These are phyloP conservation scores for Xerocomus minutiporus DNA, from an alignment of 1,284 basidiomycete genomes.

Conservation along the genomic window DNA sequence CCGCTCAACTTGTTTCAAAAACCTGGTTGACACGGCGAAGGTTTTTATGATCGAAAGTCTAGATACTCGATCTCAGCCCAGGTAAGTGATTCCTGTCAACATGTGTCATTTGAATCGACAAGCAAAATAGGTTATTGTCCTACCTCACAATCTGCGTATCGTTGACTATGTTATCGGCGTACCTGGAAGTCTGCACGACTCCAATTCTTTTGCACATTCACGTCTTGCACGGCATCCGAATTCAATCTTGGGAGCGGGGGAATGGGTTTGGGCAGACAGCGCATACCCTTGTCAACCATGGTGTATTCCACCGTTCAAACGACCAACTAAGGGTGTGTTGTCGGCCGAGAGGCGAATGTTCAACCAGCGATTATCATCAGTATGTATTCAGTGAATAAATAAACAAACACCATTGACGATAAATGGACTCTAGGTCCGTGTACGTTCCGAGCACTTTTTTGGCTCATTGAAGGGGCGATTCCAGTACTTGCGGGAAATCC, in stretches of 20 bases:
- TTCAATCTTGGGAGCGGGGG: constrained; percentile 1
- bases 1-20: constrained; percentile 17
- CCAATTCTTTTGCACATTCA: constrained; percentile 5
- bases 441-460: not conserved
- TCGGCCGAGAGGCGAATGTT: no score
- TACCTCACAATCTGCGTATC: constrained; percentile 18
- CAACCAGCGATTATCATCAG: constrained; percentile 6
- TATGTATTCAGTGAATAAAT: constrained; percentile 3
- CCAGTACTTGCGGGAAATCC: not conserved
- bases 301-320: constrained; percentile 2
- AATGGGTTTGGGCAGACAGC: constrained; percentile 16
- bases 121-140: constrained; percentile 6
- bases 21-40: constrained; percentile 13
- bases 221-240: not conserved
- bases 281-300: constrained; percentile 9
- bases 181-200: constrained; percentile 20
- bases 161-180: constrained; percentile 22
- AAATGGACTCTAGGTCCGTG: no score
- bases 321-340: no score
- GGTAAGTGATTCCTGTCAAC: not conserved
- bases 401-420: not conserved
- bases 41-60: constrained; percentile 13
- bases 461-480: not conserved
- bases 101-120: no score
- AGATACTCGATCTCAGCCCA: constrained; percentile 14